These are phyloP conservation scores for Basipetospora chlamydospora DNA, from an alignment of 2,329 filamentous ascomycete genomes.

Conservation along the genomic window DNA sequence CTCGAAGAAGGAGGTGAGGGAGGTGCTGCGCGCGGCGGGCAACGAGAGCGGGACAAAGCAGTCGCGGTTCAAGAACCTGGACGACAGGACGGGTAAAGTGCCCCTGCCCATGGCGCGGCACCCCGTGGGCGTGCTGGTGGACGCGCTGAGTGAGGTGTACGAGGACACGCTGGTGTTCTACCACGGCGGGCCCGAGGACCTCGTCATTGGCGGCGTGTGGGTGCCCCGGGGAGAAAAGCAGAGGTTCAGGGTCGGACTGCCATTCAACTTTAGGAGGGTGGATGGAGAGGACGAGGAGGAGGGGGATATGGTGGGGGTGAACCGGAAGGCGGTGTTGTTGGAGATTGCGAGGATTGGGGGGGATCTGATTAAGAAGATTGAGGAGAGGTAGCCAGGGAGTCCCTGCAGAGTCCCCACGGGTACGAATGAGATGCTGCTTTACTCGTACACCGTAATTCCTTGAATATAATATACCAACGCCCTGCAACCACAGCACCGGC, in stretches of 20 bases:
- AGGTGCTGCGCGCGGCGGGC: constrained; percentile 23
- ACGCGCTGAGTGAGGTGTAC: constrained; percentile 54
- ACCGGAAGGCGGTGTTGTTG: constrained; percentile 50
- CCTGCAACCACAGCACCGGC: no score
- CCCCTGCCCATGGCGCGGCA: constrained; percentile 38
- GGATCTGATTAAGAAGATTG: constrained; percentile 53
- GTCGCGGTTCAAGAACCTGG: constrained; percentile 70
- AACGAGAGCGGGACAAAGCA: constrained; percentile 21
- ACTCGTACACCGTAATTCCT: no score
- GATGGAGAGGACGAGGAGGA: constrained; percentile 20
- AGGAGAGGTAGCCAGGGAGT: constrained; percentile 20
- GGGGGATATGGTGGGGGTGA: constrained; percentile 42
- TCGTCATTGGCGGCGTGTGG: constrained; percentile 43
- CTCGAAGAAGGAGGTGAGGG: constrained; percentile 34
- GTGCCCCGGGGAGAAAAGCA: constrained; percentile 39
- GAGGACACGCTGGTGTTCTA: constrained; percentile 66
- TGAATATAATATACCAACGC: no score
- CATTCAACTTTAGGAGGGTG: constrained; percentile 36
- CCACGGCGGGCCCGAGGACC: constrained; percentile 44
- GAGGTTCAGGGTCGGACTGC: constrained; percentile 55
- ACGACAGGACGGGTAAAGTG: constrained; percentile 34
- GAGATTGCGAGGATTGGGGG: constrained; percentile 59
- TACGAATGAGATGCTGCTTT: no score
- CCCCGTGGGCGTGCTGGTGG: constrained; percentile 47
- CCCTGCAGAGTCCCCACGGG: no score